Evolutionary conservation across 1,284 basidiomycete species (phyloP).

Genomic region (Leccinum insigne): DNA sequence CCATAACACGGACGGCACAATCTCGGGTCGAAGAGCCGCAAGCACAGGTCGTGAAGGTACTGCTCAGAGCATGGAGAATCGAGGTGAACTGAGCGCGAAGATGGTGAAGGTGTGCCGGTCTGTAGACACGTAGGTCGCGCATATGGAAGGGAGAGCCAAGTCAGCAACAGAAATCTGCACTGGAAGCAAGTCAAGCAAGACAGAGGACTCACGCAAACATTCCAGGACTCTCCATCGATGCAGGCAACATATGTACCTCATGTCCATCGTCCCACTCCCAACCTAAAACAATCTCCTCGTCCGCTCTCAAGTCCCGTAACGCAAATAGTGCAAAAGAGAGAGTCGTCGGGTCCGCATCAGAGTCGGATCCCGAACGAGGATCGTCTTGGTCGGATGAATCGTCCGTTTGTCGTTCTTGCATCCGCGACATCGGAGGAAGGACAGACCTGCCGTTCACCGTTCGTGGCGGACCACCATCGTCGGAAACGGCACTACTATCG

Average conservation of each 20-base stretch:
- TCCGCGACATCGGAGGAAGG: slow-evolving; percentile 11
- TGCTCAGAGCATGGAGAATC: slow-evolving; percentile 71
- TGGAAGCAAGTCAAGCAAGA: slow-evolving; percentile 5
- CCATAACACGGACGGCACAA: slow-evolving; percentile 70
- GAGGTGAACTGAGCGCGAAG: slow-evolving; percentile 66
- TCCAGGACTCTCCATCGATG: too few species aligned
- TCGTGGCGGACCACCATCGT: slow-evolving; percentile 1
- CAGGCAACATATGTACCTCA: too few species aligned
- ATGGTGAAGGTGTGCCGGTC: slow-evolving; percentile 50
- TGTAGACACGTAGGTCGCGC: slow-evolving; percentile 22
- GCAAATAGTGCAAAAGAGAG: slow-evolving; percentile 88
- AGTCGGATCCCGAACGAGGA: slow-evolving; percentile 37
- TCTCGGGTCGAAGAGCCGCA: slow-evolving; percentile 62
- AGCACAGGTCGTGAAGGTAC: slow-evolving; percentile 78
- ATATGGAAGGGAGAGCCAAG: neutral
- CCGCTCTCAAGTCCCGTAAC: slow-evolving; percentile 68
- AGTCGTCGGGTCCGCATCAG: slow-evolving; percentile 39
- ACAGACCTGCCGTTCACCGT: slow-evolving; percentile 14
- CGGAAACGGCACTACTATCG: slow-evolving; percentile 3
- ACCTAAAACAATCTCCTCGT: slow-evolving; percentile 74
- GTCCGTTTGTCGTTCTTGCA: slow-evolving; percentile 13
- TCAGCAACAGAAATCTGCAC: slow-evolving; percentile 4
- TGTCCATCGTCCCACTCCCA: too few species aligned
- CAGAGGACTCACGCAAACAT: slow-evolving; percentile 45
- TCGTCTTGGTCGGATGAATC: slow-evolving; percentile 24